phyloP scores from a whole-genome alignment of 495 filamentous ascomycete genomes.

The Penicillium antarcticum region DNA sequence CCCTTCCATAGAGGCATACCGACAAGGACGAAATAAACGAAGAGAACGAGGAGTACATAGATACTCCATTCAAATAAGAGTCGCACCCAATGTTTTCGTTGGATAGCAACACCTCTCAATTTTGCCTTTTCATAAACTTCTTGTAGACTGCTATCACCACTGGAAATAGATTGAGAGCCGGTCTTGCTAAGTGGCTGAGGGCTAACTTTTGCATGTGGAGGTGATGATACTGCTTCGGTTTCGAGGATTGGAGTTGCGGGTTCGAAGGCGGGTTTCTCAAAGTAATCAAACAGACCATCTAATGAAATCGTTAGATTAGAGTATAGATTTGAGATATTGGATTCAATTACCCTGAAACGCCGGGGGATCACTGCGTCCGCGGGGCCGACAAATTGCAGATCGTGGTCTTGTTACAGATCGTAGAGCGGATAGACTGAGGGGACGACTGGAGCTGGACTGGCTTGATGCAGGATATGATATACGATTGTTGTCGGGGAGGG shows the following conservation, averaged over 20 bases:
- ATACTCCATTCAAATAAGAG: slow-evolving; percentile 33
- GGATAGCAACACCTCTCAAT: slow-evolving; percentile 23
- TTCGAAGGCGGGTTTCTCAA: slow-evolving; percentile 1
- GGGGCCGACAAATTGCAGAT: slow-evolving; percentile 8
- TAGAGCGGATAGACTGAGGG: slow-evolving; percentile 15
- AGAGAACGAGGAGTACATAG: slow-evolving; percentile 27
- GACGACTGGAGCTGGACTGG: slow-evolving; percentile 8
- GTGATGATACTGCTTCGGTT: slow-evolving; percentile 16
- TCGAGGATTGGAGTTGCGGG: slow-evolving; percentile 5
- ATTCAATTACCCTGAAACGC: slow-evolving; percentile 10
- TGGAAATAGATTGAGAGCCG: slow-evolving; percentile 5
- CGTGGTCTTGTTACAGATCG: slow-evolving; percentile 7
- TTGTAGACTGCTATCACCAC: slow-evolving; percentile 12
- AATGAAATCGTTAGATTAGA: not conserved
- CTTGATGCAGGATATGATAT: slow-evolving; percentile 6
- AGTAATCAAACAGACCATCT: slow-evolving; percentile 8
- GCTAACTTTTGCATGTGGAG: slow-evolving; percentile 9
- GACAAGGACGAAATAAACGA: slow-evolving; percentile 39
- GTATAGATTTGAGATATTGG: not conserved
- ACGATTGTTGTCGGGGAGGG: slow-evolving; percentile 18
- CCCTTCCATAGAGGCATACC: slow-evolving; percentile 43
- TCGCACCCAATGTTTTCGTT: slow-evolving; percentile 33
- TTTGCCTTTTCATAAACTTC: slow-evolving; percentile 26
- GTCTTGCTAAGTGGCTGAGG: slow-evolving; percentile 1
- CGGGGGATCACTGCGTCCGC: slow-evolving; percentile 14